A percentile compares a stretch with the other conserved stretches of the same genome.
phyloP scores from a whole-genome alignment of 179 eudicot species.

The Beta corolliflora region DNA sequence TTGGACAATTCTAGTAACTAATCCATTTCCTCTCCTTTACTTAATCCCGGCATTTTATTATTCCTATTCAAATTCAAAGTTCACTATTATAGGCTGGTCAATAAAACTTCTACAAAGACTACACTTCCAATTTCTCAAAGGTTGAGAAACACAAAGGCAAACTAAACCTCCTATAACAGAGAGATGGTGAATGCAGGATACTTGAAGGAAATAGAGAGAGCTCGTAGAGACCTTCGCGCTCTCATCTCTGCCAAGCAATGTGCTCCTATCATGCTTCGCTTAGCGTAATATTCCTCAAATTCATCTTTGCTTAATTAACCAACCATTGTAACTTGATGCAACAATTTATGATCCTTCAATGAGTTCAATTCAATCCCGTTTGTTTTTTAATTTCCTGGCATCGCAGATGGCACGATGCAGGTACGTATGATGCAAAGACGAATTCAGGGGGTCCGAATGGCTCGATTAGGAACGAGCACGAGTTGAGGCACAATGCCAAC shows the following conservation, averaged over 20 bases:
- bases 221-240: slow-evolving; percentile 74
- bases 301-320: neutral
- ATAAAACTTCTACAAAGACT: neutral
- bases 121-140: neutral
- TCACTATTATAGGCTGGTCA: too few species aligned
- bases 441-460: slow-evolving; percentile 91
- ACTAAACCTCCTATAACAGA: slow-evolving; percentile 3
- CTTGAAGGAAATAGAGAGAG: slow-evolving; percentile 59
- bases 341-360: neutral
- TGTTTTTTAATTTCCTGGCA: neutral
- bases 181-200: slow-evolving; percentile 51
- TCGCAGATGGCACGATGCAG: slow-evolving; percentile 89
- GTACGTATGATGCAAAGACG: slow-evolving; percentile 72
- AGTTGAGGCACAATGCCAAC: slow-evolving; percentile 60
- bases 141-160: neutral
- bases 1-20: slow-evolving; percentile 8
- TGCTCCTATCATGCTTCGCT: slow-evolving; percentile 88
- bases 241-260: slow-evolving; percentile 66
- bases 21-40: neutral
- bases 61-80: neutral
- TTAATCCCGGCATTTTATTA: neutral
- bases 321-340: neutral
- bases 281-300: slow-evolving; percentile 51
- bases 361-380: neutral
- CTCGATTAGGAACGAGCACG: slow-evolving; percentile 64